These are phyloP conservation scores for Sphagnurus paluster DNA, from an alignment of 1,284 basidiomycete species.

Conservation along the genomic window DNA sequence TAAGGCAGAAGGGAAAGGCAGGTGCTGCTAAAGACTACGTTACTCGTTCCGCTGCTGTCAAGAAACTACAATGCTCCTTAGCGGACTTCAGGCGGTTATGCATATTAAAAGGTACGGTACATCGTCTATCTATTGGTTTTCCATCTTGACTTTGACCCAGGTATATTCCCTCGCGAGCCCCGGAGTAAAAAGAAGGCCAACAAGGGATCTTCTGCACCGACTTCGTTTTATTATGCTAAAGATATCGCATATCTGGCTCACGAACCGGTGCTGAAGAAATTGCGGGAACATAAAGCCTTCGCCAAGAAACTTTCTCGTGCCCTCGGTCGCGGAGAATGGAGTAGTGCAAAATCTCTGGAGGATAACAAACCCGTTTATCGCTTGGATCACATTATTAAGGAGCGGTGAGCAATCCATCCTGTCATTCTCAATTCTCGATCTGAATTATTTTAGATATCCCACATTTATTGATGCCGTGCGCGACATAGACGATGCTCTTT, in stretches of 20 bases:
- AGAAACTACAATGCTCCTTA: conserved; percentile 94
- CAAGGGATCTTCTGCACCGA: conserved; percentile 96
- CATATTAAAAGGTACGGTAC: conserved; percentile 86
- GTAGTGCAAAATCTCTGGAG: conserved; percentile 91
- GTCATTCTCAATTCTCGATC: conserved; percentile 4
- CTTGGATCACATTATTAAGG: conserved; percentile 97
- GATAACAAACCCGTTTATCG: conserved; percentile 88
- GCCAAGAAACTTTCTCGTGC: conserved; percentile 97
- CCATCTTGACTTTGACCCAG: conserved; percentile 39
- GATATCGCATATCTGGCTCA: conserved; percentile 98
- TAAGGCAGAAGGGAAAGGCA: conserved; percentile 88
- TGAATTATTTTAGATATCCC: conserved; percentile 71
- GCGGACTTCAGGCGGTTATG: conserved; percentile 97
- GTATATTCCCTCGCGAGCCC: conserved; percentile 98
- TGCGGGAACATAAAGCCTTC: conserved; percentile 98
- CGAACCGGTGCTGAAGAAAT: conserved; percentile 93
- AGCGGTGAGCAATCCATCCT: conserved; percentile 66
- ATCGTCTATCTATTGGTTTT: conserved; percentile 1
- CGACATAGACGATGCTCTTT: conserved; percentile 97
- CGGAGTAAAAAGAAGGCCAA: conserved; percentile 92
- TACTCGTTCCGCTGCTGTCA: conserved; percentile 88
- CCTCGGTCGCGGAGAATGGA: conserved; percentile 94
- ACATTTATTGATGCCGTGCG: conserved; percentile 95
- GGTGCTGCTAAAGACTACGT: conserved; percentile 95
- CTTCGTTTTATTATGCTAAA: conserved; percentile 98